phyloP scores from a whole-genome alignment of 164 flowering plant species.

The Vitis riparia region DNA sequence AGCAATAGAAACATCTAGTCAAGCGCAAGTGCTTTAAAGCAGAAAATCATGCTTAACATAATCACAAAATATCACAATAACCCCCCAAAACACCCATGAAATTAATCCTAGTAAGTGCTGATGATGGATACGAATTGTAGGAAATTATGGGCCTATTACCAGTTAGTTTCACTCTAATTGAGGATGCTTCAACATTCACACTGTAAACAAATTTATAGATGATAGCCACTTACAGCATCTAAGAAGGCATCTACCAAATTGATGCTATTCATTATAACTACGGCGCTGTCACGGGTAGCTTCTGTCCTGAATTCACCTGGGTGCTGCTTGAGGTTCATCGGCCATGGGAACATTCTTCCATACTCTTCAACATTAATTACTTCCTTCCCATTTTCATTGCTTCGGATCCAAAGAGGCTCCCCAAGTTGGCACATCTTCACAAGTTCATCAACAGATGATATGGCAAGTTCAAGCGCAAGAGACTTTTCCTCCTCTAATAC shows the following conservation, averaged over 20 bases:
- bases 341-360: slow-evolving; percentile 68
- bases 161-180: too few relatives aligned
- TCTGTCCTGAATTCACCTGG: slow-evolving; percentile 53
- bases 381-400: slow-evolving; percentile 36
- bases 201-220: too few relatives aligned
- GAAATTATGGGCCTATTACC: too few relatives aligned
- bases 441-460: slow-evolving; percentile 60
- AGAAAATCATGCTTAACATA: too few relatives aligned
- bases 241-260: slow-evolving; percentile 81
- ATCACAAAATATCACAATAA: too few relatives aligned
- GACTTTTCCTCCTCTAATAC: slow-evolving; percentile 70
- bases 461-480: slow-evolving; percentile 73
- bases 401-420: slow-evolving; percentile 74
- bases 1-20: not conserved
- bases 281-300: slow-evolving; percentile 63
- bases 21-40: not conserved
- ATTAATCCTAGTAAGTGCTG: too few relatives aligned
- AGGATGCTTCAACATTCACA: too few relatives aligned
- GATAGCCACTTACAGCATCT: slow-evolving; percentile 66
- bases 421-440: slow-evolving; percentile 56
- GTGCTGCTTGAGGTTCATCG: slow-evolving; percentile 38
- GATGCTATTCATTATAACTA: slow-evolving; percentile 87
- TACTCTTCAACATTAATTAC: slow-evolving; percentile 74
- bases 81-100: too few relatives aligned
- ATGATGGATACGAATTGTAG: too few relatives aligned